phyloP scores from a whole-genome alignment of 495 filamentous ascomycete species.

The Talaromyces adpressus region DNA sequence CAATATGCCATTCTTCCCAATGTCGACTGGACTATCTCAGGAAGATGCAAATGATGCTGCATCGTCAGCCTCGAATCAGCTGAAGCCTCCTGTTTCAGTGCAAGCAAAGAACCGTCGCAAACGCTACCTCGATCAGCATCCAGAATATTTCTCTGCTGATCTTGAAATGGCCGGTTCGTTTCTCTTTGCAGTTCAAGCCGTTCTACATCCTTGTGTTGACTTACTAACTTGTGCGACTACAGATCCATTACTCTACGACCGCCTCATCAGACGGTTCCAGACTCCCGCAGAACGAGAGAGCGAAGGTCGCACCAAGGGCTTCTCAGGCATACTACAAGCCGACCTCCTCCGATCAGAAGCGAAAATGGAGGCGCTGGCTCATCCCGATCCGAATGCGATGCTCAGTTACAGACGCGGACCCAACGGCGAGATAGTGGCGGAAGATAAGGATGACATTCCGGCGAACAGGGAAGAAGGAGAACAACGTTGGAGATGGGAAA shows the following conservation, averaged over 20 bases:
- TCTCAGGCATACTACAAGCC: constrained; percentile 63
- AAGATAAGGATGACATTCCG: constrained; percentile 52
- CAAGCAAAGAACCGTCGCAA: constrained; percentile 56
- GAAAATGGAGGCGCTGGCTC: constrained; percentile 53
- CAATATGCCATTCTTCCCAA: constrained; percentile 37
- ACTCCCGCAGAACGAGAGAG: constrained; percentile 63
- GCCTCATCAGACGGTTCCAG: constrained; percentile 71
- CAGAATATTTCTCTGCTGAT: constrained; percentile 56
- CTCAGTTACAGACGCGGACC: constrained; percentile 39
- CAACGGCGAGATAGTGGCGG: constrained; percentile 48
- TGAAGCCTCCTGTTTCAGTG: constrained; percentile 22
- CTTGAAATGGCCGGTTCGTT: constrained; percentile 58
- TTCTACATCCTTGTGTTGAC: background rate
- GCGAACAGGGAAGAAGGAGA: constrained; percentile 56
- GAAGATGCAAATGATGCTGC: constrained; percentile 1
- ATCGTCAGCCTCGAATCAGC: constrained; percentile 11
- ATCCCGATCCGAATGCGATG: constrained; percentile 47
- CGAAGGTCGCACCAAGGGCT: constrained; percentile 64
- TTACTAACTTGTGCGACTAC: constrained; percentile 23
- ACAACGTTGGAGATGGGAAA: constrained; percentile 59
- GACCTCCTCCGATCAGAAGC: constrained; percentile 68
- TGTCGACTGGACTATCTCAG: constrained; percentile 12
- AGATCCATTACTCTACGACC: constrained; percentile 78
- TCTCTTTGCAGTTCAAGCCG: background rate
- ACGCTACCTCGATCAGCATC: constrained; percentile 55